These are phyloP conservation scores for Lipomyces starkeyi DNA, from an alignment of 805 yeast genomes.

Conservation along the genomic window DNA sequence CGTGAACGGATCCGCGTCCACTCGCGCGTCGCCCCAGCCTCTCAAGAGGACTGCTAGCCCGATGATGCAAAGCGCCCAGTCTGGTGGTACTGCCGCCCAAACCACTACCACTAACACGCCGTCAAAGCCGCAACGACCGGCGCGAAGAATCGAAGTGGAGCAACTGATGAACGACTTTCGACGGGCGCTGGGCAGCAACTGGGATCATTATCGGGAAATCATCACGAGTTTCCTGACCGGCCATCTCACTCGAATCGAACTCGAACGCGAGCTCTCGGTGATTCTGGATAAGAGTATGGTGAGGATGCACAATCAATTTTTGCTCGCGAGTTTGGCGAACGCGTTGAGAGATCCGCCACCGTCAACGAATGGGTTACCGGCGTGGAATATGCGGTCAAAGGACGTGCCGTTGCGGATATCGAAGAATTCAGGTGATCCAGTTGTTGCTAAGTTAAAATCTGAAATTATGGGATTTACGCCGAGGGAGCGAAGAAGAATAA, in stretches of 20 bases:
- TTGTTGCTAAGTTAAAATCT: conserved; percentile 80
- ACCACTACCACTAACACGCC: conserved; percentile 26
- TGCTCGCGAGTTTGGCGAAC: conserved; percentile 83
- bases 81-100: background rate
- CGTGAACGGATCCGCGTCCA: conserved; percentile 20
- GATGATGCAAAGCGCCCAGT: background rate
- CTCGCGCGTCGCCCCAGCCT: conserved; percentile 35
- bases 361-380: conserved; percentile 53
- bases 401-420: conserved; percentile 54
- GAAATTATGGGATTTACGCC: conserved; percentile 86
- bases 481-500: conserved; percentile 82
- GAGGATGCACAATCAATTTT: conserved; percentile 79
- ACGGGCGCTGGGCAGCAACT: conserved; percentile 70
- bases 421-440: conserved; percentile 53
- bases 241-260: conserved; percentile 75
- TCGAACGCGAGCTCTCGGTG: conserved; percentile 63
- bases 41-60: conserved; percentile 3
- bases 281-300: conserved; percentile 58
- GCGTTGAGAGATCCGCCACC: conserved; percentile 76
- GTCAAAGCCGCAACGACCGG: conserved; percentile 39
- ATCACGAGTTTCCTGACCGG: conserved; percentile 67
- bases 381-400: conserved; percentile 58
- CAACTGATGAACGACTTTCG: conserved; percentile 74
- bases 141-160: conserved; percentile 63
- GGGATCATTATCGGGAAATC: conserved; percentile 86